These are phyloP conservation scores for Bipolaris zeicola DNA, from an alignment of 2,329 filamentous ascomycete species.

Conservation along the genomic window DNA sequence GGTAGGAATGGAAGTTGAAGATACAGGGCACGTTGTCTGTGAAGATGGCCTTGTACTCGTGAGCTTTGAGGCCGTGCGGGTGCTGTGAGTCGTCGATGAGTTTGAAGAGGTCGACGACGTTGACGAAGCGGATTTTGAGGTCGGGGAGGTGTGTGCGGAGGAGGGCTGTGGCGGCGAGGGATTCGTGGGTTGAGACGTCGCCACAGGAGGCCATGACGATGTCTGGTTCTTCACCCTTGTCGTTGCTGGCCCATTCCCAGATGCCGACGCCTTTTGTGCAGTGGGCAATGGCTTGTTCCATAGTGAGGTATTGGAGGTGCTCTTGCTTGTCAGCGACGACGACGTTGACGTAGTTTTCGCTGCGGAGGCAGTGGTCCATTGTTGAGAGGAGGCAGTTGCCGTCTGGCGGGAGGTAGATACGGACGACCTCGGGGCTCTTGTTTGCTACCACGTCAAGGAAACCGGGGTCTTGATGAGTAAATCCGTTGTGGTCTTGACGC, in stretches of 20 bases:
- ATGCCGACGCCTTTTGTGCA: conserved; percentile 80
- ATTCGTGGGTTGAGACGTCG: conserved; percentile 75
- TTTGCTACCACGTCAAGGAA: conserved; percentile 81
- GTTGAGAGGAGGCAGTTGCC: conserved; percentile 77
- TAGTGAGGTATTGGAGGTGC: conserved; percentile 75
- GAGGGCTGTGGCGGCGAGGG: conserved; percentile 74
- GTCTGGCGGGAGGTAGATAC: conserved; percentile 80
- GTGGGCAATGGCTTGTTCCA: conserved; percentile 74
- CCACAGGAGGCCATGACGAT: conserved; percentile 78
- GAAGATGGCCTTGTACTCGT: conserved; percentile 72
- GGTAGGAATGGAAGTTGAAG: conserved; percentile 86
- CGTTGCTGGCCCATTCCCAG: conserved; percentile 77
- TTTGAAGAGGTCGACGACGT: conserved; percentile 81
- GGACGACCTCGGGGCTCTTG: conserved; percentile 78
- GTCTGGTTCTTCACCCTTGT: conserved; percentile 70
- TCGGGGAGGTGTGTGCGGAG: conserved; percentile 73
- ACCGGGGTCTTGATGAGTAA: conserved; percentile 78
- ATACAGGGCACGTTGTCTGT: conserved; percentile 73
- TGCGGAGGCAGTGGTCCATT: conserved; percentile 76
- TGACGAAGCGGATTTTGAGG: conserved; percentile 78
- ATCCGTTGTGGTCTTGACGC: conserved; percentile 84
- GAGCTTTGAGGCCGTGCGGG: conserved; percentile 67
- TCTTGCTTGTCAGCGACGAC: conserved; percentile 81
- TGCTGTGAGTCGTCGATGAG: conserved; percentile 73
- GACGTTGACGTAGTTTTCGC: conserved; percentile 80